Evolutionary conservation across 495 filamentous ascomycete species (phyloP), one percentile per base, ranked within the genome.

Genomic region (Penicillium coprophilum): DNA sequence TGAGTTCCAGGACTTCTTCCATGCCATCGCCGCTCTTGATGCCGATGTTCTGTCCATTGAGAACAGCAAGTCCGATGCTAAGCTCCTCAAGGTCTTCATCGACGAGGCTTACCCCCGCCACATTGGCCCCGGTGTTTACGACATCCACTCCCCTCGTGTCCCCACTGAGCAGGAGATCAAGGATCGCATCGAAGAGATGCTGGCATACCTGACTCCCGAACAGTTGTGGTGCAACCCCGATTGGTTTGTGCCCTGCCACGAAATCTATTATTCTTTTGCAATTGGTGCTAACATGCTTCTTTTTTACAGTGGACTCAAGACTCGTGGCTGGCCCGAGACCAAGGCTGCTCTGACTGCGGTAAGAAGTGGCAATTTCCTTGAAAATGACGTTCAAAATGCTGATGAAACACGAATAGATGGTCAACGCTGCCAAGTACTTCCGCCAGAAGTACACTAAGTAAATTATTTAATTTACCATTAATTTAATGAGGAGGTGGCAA

Each of bases 1-100:
- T 44, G 94, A 98, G 82, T 98, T 98, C 89, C 94, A 98, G 80
- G 94, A 98, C 83, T 98, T 98, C 85, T 98, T 98, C 89, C 90
- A 97, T 74, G 93, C 94, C 77, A 98, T 98, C 63, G 91, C 95
- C 58, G 95, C 95, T 40, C 84, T 98, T 55, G 94, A 98, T 72
- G 92, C 94, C 63, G 94, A 98, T 81, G 94, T 98, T 53, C 86
- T 98, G 63, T 92, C 87, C 69, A 98, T 98, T 68, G 94, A 98
- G 87, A 97, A 97, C 89, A 92, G 88, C 85, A 97, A 97, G 88
- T 95, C 90, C 59, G 94, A 98, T 75, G 92, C 95, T 66, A 98
- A 98, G 87, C 86, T 98, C 57, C 86, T 98, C 71, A 89, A 94
- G 79, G 94, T 98, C 75, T 98, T 98, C 74, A 87, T 96, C 60